phyloP scores from a whole-genome alignment of 2,329 filamentous ascomycete species.

The Pestalotiopsis sp. region DNA sequence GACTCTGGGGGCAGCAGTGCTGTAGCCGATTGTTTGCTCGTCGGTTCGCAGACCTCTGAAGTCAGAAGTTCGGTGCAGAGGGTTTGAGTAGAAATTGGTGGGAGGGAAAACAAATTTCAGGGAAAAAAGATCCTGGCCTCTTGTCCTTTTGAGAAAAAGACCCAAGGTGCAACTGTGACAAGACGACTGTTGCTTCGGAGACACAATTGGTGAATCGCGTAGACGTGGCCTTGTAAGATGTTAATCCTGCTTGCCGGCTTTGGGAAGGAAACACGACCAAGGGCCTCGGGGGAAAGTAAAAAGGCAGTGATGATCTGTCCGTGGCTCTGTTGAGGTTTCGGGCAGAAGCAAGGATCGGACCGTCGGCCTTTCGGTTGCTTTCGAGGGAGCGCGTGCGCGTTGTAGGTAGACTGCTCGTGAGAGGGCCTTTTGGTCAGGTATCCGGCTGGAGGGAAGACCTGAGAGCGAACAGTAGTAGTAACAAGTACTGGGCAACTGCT shows the following conservation, averaged over 20 bases:
- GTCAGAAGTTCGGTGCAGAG: neutral
- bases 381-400: neutral
- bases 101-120: neutral
- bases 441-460: neutral
- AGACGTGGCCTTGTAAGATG: conserved; percentile 15
- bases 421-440: neutral
- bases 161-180: conserved; percentile 2
- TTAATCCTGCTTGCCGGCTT: neutral
- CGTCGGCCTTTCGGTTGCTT: conserved; percentile 9
- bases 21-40: neutral
- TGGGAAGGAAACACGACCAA: neutral
- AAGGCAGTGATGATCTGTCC: conserved; percentile 1
- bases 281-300: neutral
- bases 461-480: conserved; percentile 1
- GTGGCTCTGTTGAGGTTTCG: conserved; percentile 8
- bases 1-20: neutral
- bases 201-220: conserved; percentile 10
- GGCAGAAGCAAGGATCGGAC: conserved; percentile 10
- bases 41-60: neutral
- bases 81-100: neutral
- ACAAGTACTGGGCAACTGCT: neutral
- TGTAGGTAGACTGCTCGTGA: neutral
- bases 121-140: neutral
- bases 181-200: conserved; percentile 1
- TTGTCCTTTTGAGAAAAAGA: neutral